Evolutionary conservation across 345 rosid species (phyloP), one percentile per base, ranked within the genome.

Genomic region (Melastoma malabathricum): DNA sequence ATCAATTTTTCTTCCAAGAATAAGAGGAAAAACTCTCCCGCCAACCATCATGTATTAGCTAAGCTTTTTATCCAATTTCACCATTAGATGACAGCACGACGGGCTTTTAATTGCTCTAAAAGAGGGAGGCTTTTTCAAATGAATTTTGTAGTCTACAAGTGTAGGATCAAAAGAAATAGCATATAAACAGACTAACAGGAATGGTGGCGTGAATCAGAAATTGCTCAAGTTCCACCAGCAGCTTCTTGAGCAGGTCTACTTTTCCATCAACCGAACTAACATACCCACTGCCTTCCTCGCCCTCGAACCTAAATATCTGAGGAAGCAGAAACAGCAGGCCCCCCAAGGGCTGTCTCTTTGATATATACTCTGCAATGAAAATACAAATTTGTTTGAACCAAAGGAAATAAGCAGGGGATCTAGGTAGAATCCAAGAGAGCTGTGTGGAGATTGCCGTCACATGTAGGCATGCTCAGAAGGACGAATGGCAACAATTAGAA

Each of bases 291-390:
- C 50, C 64, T 14, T 59, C 78, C 62, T 64, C 31, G 23, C 43
- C 67, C 43, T 79, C 78, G 34, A 81, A 72, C 46, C 69, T 75
- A 67, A 92, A 75, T 54, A 68, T 64, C 57, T 76, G 70, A 0
- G 96, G 96, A 59, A 92, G 96, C 74, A 87, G 74, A 72, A 92
- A 75, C 68, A 92, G 68, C 50, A 92, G 60, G 13, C 98, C 95
- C 10, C 96, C 98, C 4, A 92, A 72, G 0, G 93, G 73, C 72
- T 81, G 84, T 64, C 70, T 75, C 25, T 74, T 73, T 10, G 75
- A 54, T 51, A 92, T 73, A 64, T 68, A 92, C 34, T 92, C 98
- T 92, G 86, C 62, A 43, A 34, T 6, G 41, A 34, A 2, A 6
- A 34, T 5, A 34, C 50, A 14, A 13, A 41, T 51, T 46, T 15